Base-by-base conservation (phyloP, 2,329 filamentous ascomycete genomes). In the Macrophomina tecta region DNA sequence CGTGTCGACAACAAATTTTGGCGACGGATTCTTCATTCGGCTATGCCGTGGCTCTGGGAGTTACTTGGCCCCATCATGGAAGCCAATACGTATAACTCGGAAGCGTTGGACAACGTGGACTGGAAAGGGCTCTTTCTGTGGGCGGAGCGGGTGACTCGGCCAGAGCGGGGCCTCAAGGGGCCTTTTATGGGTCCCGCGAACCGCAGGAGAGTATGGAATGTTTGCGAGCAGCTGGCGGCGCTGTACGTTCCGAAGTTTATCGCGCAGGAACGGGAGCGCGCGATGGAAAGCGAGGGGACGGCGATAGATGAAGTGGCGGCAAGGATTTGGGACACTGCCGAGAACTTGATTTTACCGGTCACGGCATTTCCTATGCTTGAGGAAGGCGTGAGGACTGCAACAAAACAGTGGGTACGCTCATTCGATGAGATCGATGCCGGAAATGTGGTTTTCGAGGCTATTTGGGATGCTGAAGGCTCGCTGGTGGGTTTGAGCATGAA, bases 181-280 rank as follows among this genome's bases (percentile, higher is more conserved):
- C 69, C 71, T 2, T 71, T 74, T 5, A 71, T 75, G 69, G 69
- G 69, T 7, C 67, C 77, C 62, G 75, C 75, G 34, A 78, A 77
- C 64, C 73, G 76, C 14, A 69, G 73, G 9, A 72, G 75, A 23
- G 76, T 78, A 14, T 77, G 74, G 74, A 51, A 48, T 2, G 69
- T 58, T 6, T 62, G 58, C 18, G 53, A 67, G 48, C 28, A 55
- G 30, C 53, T 62, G 45, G 42, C 30, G 40, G 38, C 8, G 30
- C 6, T 32, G 28, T 62, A 66, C 30, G 30, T 58, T 11, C 18
- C 30, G 28, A 36, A 32, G 23, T 5, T 61, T 12, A 18, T 46
- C 12, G 42, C 42, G 42, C 42, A 46, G 36, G 36, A 38, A 23
- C 23, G 2, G 23, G 3, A 23, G 23, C 23, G 36, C 36, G 36